Evolutionary conservation across 345 rosid genomes (phyloP), one percentile per base, ranked within the genome.

Genomic region (Laguncularia racemosa): DNA sequence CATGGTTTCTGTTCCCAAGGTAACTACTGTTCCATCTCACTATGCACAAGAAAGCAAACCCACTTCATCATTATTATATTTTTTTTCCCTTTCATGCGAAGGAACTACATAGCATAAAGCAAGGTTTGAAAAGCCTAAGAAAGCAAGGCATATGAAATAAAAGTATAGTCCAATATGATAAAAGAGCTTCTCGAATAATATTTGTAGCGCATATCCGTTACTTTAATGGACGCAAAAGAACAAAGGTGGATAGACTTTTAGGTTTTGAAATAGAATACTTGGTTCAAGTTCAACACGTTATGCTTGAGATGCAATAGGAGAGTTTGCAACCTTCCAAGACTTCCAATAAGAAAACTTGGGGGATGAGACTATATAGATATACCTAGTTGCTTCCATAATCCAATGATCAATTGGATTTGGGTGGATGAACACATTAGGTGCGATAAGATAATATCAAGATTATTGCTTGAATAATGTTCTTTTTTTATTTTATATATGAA

Each of bases 61-160:
- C 46, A 55, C 44, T 20, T 8, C 20, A 28, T 33, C 7, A 44
- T n/a, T 2, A n/a, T n/a, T n/a, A n/a, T n/a, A n/a, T 5, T 3
- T 19, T 4, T 40, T 40, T 62, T 82, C 70, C 47, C 81, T 80
- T 83, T 73, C 68, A 44, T 43, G 8, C 71, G 73, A 83, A 78
- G 85, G 68, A 80, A 78, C 53, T 52, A 11, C 49, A 43, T 46
- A 33, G 40, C 6, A 33, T 33, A 33, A 33, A 33, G 40, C 7
- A 3, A 33, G 9, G 40, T 33, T 33, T 3, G 58, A 40, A 55
- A 16, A 14, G 45, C 6, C 20, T n/a, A 7, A 50, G 52, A 56
- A 71, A 50, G 71, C 16, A 66, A 66, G 63, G 74, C 74, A 69
- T 19, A 52, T 53, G 57, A 44, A 21, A 26, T 6, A 44, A 33